These are phyloP conservation scores for Solanum sitiens DNA, from an alignment of 257 asterid species.

Conservation along the genomic window DNA sequence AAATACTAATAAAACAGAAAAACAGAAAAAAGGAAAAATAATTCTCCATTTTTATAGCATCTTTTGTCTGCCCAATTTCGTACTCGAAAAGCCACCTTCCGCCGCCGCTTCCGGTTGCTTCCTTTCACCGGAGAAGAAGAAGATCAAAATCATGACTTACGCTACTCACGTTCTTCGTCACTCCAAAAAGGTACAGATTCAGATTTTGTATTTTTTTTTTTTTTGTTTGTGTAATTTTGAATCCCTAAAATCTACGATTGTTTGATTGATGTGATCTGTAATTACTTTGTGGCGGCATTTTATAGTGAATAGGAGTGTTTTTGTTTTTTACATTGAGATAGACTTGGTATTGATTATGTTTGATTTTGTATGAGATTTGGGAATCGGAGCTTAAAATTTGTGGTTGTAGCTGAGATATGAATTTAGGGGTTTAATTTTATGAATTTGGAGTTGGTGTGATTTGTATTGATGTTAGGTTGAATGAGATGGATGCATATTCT, in stretches of 20 bases:
- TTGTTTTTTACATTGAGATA: neutral
- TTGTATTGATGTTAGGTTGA: neutral
- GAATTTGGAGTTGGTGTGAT: neutral
- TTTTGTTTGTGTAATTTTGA: neutral
- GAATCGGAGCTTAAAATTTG: neutral
- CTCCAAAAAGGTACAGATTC: constrained; percentile 41
- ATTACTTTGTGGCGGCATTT: neutral
- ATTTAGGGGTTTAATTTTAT: neutral
- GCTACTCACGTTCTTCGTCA: constrained; percentile 52
- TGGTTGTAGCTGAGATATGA: neutral
- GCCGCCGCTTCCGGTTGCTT: neutral
- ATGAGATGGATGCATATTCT: neutral
- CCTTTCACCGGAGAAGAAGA: neutral
- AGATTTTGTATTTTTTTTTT: neutral
- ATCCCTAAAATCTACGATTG: neutral
- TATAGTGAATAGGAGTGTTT: neutral
- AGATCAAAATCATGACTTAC: constrained; percentile 23
- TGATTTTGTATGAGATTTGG: neutral
- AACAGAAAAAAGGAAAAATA: neutral
- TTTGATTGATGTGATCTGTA: neutral
- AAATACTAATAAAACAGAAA: neutral
- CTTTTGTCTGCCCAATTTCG: neutral
- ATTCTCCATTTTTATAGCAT: neutral
- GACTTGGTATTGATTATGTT: neutral
- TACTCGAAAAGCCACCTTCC: constrained; percentile 1